phyloP scores from a whole-genome alignment of 1,139 yeast genomes.

The Blastobotrys buckinghamii region DNA sequence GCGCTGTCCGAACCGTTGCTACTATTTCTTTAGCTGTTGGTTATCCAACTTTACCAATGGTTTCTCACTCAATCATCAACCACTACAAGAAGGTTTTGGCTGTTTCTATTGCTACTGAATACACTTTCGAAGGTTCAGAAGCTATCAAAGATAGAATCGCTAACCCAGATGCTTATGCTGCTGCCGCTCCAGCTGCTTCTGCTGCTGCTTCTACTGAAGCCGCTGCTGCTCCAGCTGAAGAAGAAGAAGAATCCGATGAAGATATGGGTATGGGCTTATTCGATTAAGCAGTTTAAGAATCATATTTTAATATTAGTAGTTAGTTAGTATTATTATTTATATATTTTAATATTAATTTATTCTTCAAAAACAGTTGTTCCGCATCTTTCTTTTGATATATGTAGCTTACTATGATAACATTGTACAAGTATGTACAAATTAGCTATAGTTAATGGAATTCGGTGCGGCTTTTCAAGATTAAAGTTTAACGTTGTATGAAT shows the following conservation, averaged over 20 bases:
- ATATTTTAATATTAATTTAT: not conserved
- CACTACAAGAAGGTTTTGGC: constrained; percentile 99
- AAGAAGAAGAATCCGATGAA: constrained; percentile 30
- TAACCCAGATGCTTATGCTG: constrained; percentile 95
- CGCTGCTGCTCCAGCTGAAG: constrained; percentile 39
- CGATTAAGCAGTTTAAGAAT: constrained; percentile 26
- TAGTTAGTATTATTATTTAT: not conserved
- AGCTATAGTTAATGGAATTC: no score
- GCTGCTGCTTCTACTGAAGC: constrained; percentile 62
- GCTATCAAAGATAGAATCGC: constrained; percentile 98
- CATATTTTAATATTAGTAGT: not conserved
- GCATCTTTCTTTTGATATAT: no score
- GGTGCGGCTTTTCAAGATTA: no score
- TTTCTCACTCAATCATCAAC: constrained; percentile 98
- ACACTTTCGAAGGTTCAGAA: constrained; percentile 99
- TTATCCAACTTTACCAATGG: constrained; percentile 99
- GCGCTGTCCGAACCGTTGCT: constrained; percentile 92
- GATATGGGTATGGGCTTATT: constrained; percentile 38
- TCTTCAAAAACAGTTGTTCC: no score
- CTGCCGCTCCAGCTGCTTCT: constrained; percentile 52
- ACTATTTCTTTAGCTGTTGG: constrained; percentile 94
- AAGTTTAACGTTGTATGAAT: no score
- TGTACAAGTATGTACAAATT: no score
- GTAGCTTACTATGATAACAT: no score
- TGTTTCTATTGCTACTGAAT: constrained; percentile 95